Base-by-base conservation (phyloP, 768 basidiomycete genomes). In the Suillus subalutaceus region DNA sequence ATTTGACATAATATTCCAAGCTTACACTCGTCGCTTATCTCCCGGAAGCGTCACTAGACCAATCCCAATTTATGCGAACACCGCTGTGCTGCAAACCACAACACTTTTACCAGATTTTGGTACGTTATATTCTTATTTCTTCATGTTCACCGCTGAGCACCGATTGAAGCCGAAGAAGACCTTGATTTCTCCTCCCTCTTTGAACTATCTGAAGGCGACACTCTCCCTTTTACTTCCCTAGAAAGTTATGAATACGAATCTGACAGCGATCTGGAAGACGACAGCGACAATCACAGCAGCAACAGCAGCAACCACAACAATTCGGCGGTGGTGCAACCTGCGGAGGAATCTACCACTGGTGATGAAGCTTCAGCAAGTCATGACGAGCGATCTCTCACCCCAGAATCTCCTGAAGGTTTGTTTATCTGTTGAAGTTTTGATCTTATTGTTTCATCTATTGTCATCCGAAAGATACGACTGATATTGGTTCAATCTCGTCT, bases 1-100 rank as follows among this genome's bases (percentile, higher is more conserved):
- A 13, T 66, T 66, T 35, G 50, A 66, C 48, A 23, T 40, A 6
- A 35, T 53, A 35, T 66, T 63, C 48, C 48, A 62, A n/a, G 37
- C 32, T 37, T 63, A 53, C 48, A 62, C 60, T 40, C 41, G 44
- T 44, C 50, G 61, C 7, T 8, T 20, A 50, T 35, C 43, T 8
- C 40, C 9, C 5, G 61, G 65, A 38, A 66, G 15, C 1, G 26
- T 41, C 10, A 4, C n/a, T 7, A 52, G 32, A 16, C 59, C 61
- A 20, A 48, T 52, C 8, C 60, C 60, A 5, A 53, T 63, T 23
- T 62, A 66, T 53, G 65, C 65, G 18, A 35, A 41, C 37, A 63
- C 60, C 26, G 10, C 26, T 41, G 61, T 66, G 18, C 20, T 66
- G 40, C 13, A 63, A 50, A 46, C 56, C n/a, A 59, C 26, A 59